phyloP scores from a whole-genome alignment of 805 yeast genomes.

The Starmerella davenportii region DNA sequence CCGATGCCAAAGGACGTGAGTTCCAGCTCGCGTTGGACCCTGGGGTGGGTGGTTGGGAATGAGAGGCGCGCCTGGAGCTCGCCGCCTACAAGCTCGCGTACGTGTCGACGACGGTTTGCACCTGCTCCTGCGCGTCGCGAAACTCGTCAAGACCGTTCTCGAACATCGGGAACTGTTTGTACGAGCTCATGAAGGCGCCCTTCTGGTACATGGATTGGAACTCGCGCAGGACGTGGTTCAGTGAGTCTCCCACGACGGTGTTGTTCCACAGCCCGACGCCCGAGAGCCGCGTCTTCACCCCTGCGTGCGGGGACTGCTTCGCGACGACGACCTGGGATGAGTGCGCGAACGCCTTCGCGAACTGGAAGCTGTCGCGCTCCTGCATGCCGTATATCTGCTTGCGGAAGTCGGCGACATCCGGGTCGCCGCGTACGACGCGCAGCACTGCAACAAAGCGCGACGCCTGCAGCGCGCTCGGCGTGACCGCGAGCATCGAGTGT shows the following conservation, averaged over 20 bases:
- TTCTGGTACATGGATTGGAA: constrained; percentile 65
- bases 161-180: constrained; percentile 32
- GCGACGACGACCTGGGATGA: constrained; percentile 66
- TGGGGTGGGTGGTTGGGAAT: no score
- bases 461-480: constrained; percentile 24
- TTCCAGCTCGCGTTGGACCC: no score
- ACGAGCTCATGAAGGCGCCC: constrained; percentile 70
- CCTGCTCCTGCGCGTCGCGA: constrained; percentile 58
- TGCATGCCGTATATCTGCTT: constrained; percentile 26
- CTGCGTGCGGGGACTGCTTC: constrained; percentile 43
- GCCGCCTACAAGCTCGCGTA: constrained; percentile 30
- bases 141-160: constrained; percentile 40
- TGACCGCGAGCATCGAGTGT: constrained; percentile 45
- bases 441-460: constrained; percentile 46
- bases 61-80: no score
- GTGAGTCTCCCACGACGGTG: constrained; percentile 50
- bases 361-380: constrained; percentile 34
- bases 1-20: no score
- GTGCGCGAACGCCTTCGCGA: constrained; percentile 75
- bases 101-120: constrained; percentile 57
- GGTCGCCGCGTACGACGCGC: constrained; percentile 49
- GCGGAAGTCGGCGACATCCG: constrained; percentile 51
- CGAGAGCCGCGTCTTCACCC: constrained; percentile 34
- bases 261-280: constrained; percentile 77
- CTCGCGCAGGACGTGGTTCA: constrained; percentile 50